Evolutionary conservation across 73 alveolate species (phyloP), one percentile per base, ranked within the genome.

Genomic region (Stentor coeruleus): DNA sequence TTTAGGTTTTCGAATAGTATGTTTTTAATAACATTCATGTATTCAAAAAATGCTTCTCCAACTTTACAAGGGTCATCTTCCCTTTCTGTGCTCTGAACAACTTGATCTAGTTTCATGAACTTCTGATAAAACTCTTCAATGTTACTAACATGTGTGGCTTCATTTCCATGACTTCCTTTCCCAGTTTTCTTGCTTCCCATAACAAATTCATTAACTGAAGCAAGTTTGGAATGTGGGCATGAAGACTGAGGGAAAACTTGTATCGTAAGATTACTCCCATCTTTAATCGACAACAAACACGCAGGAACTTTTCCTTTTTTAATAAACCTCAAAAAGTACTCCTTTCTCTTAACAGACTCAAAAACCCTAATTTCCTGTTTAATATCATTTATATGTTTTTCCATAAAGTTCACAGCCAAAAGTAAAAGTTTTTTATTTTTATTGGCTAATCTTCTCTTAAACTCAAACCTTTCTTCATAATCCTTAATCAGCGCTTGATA

Each of bases 61-160:
- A 66, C 79, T 20, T 66, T 66, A 31, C 33, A 66, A 66, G 39
- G 42, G 41, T 66, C 79, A 33, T 66, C 39, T 66, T 66, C 79
- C 33, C 33, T 33, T 66, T 66, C 39, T 33, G 39, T 26, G 33
- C 40, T 28, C 41, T 26, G 36, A 40, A 33, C 36, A 20, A 66
- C 79, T 66, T 66, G 79, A 31, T 20, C 42, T 26, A 66, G 41
- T 2, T 66, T 66, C 79, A 66, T 66, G 79, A 66, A 66, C 33
- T 33, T 20, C 14, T 66, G 42, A 33, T 66, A 66, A 66, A 66
- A 66, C 42, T 66, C 79, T 66, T 66, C 79, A 66, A 66, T 66
- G 14, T 37, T 20, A 26, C 0, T 1, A 37, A 66, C 42, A 33
- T 66, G 79, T 28, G 79, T 66, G 20, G n/a, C 79, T 26, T 66